Evolutionary conservation across 2,329 filamentous ascomycete species (phyloP).

Genomic region (Xylariaceae sp.): DNA sequence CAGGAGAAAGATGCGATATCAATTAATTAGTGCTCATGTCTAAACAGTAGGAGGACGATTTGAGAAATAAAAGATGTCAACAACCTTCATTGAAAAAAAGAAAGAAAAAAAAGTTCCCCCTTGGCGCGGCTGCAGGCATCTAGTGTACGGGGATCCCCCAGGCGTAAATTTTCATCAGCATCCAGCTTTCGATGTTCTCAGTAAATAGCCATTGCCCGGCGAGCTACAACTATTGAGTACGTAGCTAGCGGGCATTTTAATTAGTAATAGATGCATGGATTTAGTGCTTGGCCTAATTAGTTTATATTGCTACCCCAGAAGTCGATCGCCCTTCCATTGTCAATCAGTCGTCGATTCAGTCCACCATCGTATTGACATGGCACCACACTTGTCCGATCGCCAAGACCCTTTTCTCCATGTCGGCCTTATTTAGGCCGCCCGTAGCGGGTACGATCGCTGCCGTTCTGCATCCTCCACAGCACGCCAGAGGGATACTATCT

Average conservation of each 20-base stretch:
- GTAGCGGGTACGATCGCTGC: too few relatives aligned
- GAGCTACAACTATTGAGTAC: too few relatives aligned
- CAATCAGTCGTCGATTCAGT: neutral
- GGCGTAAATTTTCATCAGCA: neutral
- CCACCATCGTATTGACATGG: conserved; percentile 17
- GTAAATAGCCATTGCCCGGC: neutral
- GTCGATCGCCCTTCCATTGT: neutral
- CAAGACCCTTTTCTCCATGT: conserved; percentile 24
- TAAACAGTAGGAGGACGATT: too few relatives aligned
- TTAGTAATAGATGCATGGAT: too few relatives aligned
- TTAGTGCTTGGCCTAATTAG: neutral
- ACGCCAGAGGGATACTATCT: conserved; percentile 18
- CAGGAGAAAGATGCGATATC: neutral
- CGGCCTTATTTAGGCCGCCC: too few relatives aligned
- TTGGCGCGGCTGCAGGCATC: conserved; percentile 15
- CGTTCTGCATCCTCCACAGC: too few relatives aligned
- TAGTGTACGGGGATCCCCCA: conserved; percentile 15
- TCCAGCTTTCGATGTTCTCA: conserved; percentile 5
- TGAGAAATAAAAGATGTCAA: conserved; percentile 13
- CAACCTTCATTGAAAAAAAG: too few relatives aligned
- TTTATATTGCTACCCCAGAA: conserved; percentile 1
- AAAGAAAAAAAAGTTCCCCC: too few relatives aligned
- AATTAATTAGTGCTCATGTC: conserved; percentile 9
- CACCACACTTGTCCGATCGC: conserved; percentile 25
- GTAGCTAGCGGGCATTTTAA: too few relatives aligned